Conservation (phyloP, 2,329 filamentous ascomycete species). For the Teratosphaeria pseudoeucalypti region DNA sequence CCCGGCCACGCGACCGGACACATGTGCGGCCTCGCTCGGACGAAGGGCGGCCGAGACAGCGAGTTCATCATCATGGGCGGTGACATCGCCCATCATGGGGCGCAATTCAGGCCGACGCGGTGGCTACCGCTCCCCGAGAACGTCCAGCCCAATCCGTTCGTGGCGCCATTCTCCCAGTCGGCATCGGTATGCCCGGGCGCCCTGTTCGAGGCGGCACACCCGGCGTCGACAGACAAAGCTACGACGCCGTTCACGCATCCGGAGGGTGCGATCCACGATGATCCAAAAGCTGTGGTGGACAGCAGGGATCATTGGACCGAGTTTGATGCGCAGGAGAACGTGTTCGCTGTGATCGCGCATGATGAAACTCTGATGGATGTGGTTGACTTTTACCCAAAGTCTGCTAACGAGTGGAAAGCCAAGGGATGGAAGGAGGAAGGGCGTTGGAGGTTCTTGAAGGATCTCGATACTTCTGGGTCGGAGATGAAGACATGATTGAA, state of each 20-base stretch:
- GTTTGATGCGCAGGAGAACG: slow-evolving; percentile 34
- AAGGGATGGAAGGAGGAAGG: slow-evolving; percentile 37
- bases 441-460: slow-evolving; percentile 42
- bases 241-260: slow-evolving; percentile 22
- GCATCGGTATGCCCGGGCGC: slow-evolving; percentile 30
- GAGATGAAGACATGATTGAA: not conserved
- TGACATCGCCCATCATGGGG: slow-evolving; percentile 36
- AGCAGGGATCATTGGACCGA: slow-evolving; percentile 39
- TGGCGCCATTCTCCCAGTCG: slow-evolving; percentile 6
- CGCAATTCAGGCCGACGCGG: slow-evolving; percentile 35
- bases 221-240: slow-evolving; percentile 10
- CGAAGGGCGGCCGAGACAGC: slow-evolving; percentile 11
- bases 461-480: slow-evolving; percentile 25
- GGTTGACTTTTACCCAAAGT: slow-evolving; percentile 41
- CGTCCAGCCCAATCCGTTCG: slow-evolving; percentile 33
- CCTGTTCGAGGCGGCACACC: slow-evolving; percentile 30
- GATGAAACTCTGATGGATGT: slow-evolving; percentile 34
- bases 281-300: slow-evolving; percentile 24
- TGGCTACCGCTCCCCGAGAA: slow-evolving; percentile 30
- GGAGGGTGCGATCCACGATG: slow-evolving; percentile 14
- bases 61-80: slow-evolving; percentile 40
- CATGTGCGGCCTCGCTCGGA: slow-evolving; percentile 38
- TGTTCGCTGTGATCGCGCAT: slow-evolving; percentile 40
- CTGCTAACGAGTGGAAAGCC: slow-evolving; percentile 36
- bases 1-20: slow-evolving; percentile 45